These are phyloP conservation scores for Phytophthora ramorum DNA, from an alignment of 352 stramenopile genomes.

Conservation along the genomic window DNA sequence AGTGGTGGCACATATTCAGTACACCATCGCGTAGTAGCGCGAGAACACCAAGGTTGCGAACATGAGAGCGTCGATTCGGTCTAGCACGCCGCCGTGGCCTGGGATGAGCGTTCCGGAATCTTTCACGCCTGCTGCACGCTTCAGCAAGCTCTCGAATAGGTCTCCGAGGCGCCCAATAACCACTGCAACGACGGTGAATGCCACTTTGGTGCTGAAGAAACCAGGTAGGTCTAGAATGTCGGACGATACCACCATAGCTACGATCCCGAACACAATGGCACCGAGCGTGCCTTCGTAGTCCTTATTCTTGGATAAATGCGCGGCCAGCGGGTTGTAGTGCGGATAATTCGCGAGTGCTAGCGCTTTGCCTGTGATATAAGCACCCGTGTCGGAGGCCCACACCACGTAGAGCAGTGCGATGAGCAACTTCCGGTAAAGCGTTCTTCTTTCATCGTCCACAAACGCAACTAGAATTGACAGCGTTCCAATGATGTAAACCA, in stretches of 20 bases:
- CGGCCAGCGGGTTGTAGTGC: slow-evolving; percentile 82
- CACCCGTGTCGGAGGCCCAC: slow-evolving; percentile 91
- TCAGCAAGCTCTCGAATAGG: slow-evolving; percentile 96
- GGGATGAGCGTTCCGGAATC: slow-evolving; percentile 95
- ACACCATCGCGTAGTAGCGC: slow-evolving; percentile 52
- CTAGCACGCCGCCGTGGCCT: slow-evolving; percentile 94
- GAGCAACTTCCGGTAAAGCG: slow-evolving; percentile 63
- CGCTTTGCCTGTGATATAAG: slow-evolving; percentile 93
- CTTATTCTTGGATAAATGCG: slow-evolving; percentile 95
- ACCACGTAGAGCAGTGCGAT: slow-evolving; percentile 77
- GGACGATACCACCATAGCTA: slow-evolving; percentile 81
- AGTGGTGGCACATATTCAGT: slow-evolving; percentile 10
- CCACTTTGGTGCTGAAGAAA: slow-evolving; percentile 72
- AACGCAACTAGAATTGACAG: slow-evolving; percentile 63
- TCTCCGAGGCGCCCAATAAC: slow-evolving; percentile 94
- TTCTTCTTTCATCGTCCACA: slow-evolving; percentile 63
- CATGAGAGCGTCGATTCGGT: slow-evolving; percentile 96
- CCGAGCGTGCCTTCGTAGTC: slow-evolving; percentile 95
- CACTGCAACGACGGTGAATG: slow-evolving; percentile 90
- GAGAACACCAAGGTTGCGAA: slow-evolving; percentile 83
- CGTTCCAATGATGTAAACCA: slow-evolving; percentile 69
- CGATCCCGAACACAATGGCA: slow-evolving; percentile 81
- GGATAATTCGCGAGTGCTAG: slow-evolving; percentile 88
- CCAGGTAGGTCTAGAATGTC: slow-evolving; percentile 77
- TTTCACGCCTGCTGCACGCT: slow-evolving; percentile 94